These are phyloP conservation scores for Beverwykella pulmonaria DNA, from an alignment of 495 filamentous ascomycete species.

Conservation along the genomic window DNA sequence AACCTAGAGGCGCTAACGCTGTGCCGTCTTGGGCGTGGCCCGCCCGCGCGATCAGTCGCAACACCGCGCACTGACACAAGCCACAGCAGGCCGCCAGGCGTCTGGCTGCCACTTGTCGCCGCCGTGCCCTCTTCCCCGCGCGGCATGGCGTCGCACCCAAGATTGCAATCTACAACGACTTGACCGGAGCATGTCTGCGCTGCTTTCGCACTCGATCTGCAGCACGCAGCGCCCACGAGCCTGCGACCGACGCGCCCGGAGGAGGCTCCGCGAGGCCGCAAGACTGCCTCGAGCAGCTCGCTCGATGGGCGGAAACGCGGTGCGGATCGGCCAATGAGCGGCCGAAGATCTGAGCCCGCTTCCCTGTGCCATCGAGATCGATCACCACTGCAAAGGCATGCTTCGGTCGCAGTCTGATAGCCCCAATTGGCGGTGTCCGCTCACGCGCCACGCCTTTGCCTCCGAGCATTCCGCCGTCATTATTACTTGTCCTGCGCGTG, in stretches of 20 bases:
- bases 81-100: too few relatives aligned
- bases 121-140: too few relatives aligned
- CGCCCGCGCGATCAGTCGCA: too few relatives aligned
- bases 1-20: neutral
- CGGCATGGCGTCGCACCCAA: too few relatives aligned
- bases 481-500: too few relatives aligned
- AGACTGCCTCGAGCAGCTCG: neutral
- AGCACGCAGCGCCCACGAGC: too few relatives aligned
- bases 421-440: neutral
- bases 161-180: too few relatives aligned
- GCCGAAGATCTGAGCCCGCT: conserved; percentile 9
- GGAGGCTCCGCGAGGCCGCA: neutral
- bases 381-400: neutral
- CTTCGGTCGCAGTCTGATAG: neutral
- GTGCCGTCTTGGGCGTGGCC: neutral
- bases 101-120: too few relatives aligned
- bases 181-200: too few relatives aligned
- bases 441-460: conserved; percentile 2
- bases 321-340: neutral
- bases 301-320: neutral
- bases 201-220: too few relatives aligned
- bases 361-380: neutral
- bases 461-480: neutral
- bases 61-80: too few relatives aligned
- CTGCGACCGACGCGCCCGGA: too few relatives aligned